A percentile compares a stretch with the other conserved stretches of the same genome.
phyloP scores from a whole-genome alignment of 305 asterid species.

The Andrographis paniculata region DNA sequence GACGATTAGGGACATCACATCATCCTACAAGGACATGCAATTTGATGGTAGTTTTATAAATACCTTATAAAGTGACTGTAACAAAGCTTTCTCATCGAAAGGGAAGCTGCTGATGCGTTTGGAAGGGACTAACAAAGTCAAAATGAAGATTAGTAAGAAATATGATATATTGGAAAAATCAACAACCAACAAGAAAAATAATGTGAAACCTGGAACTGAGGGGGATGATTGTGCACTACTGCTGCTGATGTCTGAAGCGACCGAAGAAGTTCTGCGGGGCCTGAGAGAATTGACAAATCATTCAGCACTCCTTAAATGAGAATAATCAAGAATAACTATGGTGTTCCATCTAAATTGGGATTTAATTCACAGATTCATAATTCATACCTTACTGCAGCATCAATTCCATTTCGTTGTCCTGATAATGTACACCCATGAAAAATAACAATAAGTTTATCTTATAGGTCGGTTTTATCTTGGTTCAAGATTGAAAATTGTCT shows the following conservation, averaged over 20 bases:
- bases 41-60: constrained; percentile 8
- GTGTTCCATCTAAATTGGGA: constrained; percentile 11
- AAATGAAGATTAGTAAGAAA: no score
- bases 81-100: constrained; percentile 68
- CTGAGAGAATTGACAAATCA: constrained; percentile 36
- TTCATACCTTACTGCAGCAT: constrained; percentile 48
- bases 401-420: constrained; percentile 42
- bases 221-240: constrained; percentile 49
- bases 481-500: constrained; percentile 4
- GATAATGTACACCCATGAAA: constrained; percentile 36
- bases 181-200: constrained; percentile 14
- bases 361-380: constrained; percentile 14
- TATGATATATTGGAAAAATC: no score
- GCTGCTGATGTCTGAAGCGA: constrained; percentile 80
- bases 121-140: constrained; percentile 39
- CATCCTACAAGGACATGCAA: neutral
- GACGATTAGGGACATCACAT: neutral
- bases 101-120: constrained; percentile 59
- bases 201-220: constrained; percentile 52
- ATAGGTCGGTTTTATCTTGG: no score
- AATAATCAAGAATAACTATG: constrained; percentile 5
- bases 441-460: no score
- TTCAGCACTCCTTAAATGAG: constrained; percentile 40
- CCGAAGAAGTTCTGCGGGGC: constrained; percentile 69
- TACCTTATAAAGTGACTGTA: constrained; percentile 92